Base-by-base conservation (phyloP, 768 basidiomycete species). In the Mycena galericulata region DNA sequence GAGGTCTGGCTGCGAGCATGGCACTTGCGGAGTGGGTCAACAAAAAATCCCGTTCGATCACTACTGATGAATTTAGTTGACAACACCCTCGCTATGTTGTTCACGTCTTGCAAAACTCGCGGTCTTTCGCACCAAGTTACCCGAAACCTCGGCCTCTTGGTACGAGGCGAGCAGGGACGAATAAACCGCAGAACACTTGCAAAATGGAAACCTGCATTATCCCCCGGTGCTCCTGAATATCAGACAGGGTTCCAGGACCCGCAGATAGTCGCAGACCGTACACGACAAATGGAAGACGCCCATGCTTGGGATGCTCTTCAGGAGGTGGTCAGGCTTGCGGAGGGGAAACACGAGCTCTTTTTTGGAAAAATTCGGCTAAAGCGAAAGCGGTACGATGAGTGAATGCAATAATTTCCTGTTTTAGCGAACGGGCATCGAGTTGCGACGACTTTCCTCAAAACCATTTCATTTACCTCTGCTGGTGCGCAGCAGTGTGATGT, bases 41-140 rank as follows among this genome's bases (percentile, higher is more conserved):
- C n/a, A n/a, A n/a, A n/a, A n/a, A n/a, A n/a, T n/a, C n/a, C n/a
- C n/a, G n/a, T n/a, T n/a, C n/a, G n/a, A n/a, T n/a, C n/a, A n/a
- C 36, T 15, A 41, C 27, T 34, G 46, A 2, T 18, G 17, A 36
- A 38, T 57, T 55, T 46, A 94, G 93, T 92, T 77, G 92, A 94
- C 73, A 85, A 83, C 65, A 92, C 92, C 0, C 82, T 94, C 43
- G 82, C 83, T 34, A 70, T 94, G 11, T 75, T 94, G 50, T 84
- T 87, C 77, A 87, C 83, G 29, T 90, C 92, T n/a, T 85, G 87
- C 4, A 81, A 82, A 64, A 85, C 87, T 36, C 86, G 90, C 29
- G 92, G 92, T 17, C 78, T 91, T 17, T 77, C 91, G 14, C 89
- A 92, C 74, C 80, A 79, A 63, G 71, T 89, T 8, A 88, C 90